phyloP scores from a whole-genome alignment of 805 yeast species.

The Spathaspora sp. region DNA sequence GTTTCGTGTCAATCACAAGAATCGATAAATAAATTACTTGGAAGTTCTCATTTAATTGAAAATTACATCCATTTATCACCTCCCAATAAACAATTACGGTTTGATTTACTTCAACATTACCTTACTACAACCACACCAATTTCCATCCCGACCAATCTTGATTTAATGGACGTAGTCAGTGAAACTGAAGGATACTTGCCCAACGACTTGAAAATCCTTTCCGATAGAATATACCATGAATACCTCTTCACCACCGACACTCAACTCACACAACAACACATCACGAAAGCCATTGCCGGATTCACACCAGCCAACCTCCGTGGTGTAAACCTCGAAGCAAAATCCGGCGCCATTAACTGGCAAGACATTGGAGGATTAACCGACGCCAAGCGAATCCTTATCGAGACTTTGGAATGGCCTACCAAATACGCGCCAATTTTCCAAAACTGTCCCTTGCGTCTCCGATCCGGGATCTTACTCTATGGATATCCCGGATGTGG shows the following conservation, averaged over 20 bases:
- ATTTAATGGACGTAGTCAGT: constrained; percentile 43
- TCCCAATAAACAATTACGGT: constrained; percentile 65
- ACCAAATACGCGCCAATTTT: constrained; percentile 95
- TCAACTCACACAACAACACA: constrained; percentile 28
- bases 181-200: constrained; percentile 92
- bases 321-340: constrained; percentile 75
- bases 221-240: constrained; percentile 67
- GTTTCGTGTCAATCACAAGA: constrained; percentile 65
- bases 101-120: constrained; percentile 42
- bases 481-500: constrained; percentile 99
- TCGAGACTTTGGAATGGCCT: constrained; percentile 97
- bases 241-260: constrained; percentile 19
- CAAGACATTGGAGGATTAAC: constrained; percentile 82
- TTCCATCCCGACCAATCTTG: constrained; percentile 12
- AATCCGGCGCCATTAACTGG: constrained; percentile 69
- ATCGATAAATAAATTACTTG: constrained; percentile 54
- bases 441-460: constrained; percentile 76
- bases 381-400: constrained; percentile 67
- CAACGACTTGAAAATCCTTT: constrained; percentile 66
- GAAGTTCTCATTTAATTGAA: constrained; percentile 69
- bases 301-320: constrained; percentile 79
- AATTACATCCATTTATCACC: constrained; percentile 56
- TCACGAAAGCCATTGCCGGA: constrained; percentile 57
- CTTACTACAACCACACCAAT: constrained; percentile 10
- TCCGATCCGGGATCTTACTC: constrained; percentile 83